phyloP scores from a whole-genome alignment of 805 yeast species.

The Zygoascus tannicola region DNA sequence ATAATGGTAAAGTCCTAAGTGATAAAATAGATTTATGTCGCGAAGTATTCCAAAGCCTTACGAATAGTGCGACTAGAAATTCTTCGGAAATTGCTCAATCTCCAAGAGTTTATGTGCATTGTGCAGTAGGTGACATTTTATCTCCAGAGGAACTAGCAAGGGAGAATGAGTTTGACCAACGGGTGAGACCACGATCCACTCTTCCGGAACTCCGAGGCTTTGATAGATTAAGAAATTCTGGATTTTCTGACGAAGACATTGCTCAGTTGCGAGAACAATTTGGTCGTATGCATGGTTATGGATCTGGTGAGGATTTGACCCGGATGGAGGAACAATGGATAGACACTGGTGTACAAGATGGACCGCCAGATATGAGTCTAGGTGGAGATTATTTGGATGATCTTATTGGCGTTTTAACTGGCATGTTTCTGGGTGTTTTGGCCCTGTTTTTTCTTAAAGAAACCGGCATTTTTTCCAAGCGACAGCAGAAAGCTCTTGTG shows the following conservation, averaged over 20 bases:
- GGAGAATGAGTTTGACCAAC: constrained; percentile 48
- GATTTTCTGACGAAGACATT: constrained; percentile 73
- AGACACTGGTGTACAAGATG: constrained; percentile 56
- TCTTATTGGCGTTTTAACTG: constrained; percentile 59
- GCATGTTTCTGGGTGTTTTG: constrained; percentile 66
- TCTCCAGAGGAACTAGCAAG: constrained; percentile 44
- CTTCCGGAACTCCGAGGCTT: constrained; percentile 72
- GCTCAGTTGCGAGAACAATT: constrained; percentile 66
- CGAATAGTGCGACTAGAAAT: background rate
- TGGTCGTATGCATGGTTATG: constrained; percentile 50
- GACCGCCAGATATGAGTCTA: constrained; percentile 36
- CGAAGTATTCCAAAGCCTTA: constrained; percentile 31
- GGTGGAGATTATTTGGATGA: constrained; percentile 53
- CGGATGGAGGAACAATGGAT: constrained; percentile 84
- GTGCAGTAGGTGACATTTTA: constrained; percentile 64
- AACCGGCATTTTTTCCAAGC: constrained; percentile 50
- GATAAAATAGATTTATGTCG: constrained; percentile 45
- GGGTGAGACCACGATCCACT: constrained; percentile 43
- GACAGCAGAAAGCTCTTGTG: constrained; percentile 58
- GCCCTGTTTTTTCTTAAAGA: constrained; percentile 51
- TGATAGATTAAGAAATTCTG: constrained; percentile 73
- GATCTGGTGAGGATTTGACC: constrained; percentile 28
- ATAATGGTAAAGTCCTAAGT: constrained; percentile 57
- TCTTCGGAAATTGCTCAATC: background rate
- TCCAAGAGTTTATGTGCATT: constrained; percentile 53